Evolutionary conservation across 2,329 filamentous ascomycete species (phyloP).

Genomic region (Penicillium aurantiogriseum): DNA sequence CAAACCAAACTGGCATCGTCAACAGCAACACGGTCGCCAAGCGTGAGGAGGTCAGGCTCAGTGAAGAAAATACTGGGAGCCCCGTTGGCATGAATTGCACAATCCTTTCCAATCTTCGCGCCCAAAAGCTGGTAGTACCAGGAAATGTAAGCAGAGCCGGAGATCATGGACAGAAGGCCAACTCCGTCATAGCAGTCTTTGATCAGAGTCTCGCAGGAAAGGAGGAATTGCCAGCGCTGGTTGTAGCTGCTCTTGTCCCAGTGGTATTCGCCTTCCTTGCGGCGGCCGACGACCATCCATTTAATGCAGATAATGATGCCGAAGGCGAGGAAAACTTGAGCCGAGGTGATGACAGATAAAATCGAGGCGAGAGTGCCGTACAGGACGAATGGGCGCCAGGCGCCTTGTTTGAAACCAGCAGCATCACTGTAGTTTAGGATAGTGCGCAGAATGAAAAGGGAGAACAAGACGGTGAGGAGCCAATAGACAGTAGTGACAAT

Average conservation of each 20-base stretch:
- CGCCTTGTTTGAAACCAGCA: slow-evolving; percentile 25
- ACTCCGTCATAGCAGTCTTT: slow-evolving; percentile 51
- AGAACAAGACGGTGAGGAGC: slow-evolving; percentile 47
- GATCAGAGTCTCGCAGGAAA: slow-evolving; percentile 53
- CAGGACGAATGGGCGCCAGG: slow-evolving; percentile 42
- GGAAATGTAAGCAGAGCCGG: slow-evolving; percentile 53
- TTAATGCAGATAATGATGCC: slow-evolving; percentile 49
- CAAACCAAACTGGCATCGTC: slow-evolving; percentile 58
- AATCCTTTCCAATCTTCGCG: slow-evolving; percentile 55
- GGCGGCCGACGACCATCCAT: slow-evolving; percentile 53
- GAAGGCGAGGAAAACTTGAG: slow-evolving; percentile 47
- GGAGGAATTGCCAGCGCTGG: slow-evolving; percentile 58
- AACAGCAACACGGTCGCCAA: slow-evolving; percentile 54
- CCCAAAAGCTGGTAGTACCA: slow-evolving; percentile 56
- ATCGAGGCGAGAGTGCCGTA: slow-evolving; percentile 21
- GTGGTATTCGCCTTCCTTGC: slow-evolving; percentile 54
- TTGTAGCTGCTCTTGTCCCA: slow-evolving; percentile 59
- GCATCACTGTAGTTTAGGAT: slow-evolving; percentile 28
- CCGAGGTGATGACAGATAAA: slow-evolving; percentile 37
- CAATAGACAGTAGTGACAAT: slow-evolving; percentile 52
- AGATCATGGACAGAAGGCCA: slow-evolving; percentile 54
- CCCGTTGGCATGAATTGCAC: slow-evolving; percentile 56
- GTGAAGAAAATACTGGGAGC: slow-evolving; percentile 55
- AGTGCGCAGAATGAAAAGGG: slow-evolving; percentile 46
- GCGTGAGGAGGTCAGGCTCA: slow-evolving; percentile 55